phyloP scores from a whole-genome alignment of 2,329 filamentous ascomycete species.

The Clarireedia hainanense region DNA sequence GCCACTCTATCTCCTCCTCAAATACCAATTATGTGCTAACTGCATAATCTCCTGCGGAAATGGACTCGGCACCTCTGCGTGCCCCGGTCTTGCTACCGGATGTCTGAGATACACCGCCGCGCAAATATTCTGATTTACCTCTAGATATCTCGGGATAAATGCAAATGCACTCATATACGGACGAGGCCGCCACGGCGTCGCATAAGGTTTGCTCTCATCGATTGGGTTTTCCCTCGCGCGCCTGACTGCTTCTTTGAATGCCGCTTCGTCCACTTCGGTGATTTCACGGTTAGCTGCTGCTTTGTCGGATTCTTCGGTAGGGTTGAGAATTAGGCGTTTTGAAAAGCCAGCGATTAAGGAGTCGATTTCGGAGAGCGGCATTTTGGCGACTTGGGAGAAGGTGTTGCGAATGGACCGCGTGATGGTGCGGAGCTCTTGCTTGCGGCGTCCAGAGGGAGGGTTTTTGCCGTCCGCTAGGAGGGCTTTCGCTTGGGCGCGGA shows the following conservation, averaged over 20 bases:
- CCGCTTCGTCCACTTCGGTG: slow-evolving; percentile 9
- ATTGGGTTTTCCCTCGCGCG: slow-evolving; percentile 62
- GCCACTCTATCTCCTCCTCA: slow-evolving; percentile 37
- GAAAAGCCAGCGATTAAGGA: not conserved
- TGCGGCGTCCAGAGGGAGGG: slow-evolving; percentile 6
- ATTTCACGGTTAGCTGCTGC: slow-evolving; percentile 2
- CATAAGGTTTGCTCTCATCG: slow-evolving; percentile 74
- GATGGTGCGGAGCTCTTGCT: slow-evolving; percentile 8
- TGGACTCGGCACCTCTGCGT: slow-evolving; percentile 78
- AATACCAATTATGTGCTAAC: slow-evolving; percentile 89
- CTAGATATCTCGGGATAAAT: slow-evolving; percentile 89
- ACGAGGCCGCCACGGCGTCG: slow-evolving; percentile 82
- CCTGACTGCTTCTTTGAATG: slow-evolving; percentile 11
- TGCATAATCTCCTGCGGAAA: slow-evolving; percentile 65
- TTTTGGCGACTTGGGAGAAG: not conserved
- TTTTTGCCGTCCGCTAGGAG: not conserved
- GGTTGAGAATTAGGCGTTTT: not conserved
- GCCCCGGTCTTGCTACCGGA: slow-evolving; percentile 76
- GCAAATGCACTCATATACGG: slow-evolving; percentile 87
- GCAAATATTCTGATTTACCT: slow-evolving; percentile 97
- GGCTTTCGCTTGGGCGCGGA: not conserved
- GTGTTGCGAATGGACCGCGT: slow-evolving; percentile 1
- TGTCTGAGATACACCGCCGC: slow-evolving; percentile 91
- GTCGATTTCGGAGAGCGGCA: not conserved
- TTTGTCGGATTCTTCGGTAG: slow-evolving; percentile 13